Evolutionary conservation across 345 rosid species (phyloP).

Genomic region (Cardiospermum halicacabum): DNA sequence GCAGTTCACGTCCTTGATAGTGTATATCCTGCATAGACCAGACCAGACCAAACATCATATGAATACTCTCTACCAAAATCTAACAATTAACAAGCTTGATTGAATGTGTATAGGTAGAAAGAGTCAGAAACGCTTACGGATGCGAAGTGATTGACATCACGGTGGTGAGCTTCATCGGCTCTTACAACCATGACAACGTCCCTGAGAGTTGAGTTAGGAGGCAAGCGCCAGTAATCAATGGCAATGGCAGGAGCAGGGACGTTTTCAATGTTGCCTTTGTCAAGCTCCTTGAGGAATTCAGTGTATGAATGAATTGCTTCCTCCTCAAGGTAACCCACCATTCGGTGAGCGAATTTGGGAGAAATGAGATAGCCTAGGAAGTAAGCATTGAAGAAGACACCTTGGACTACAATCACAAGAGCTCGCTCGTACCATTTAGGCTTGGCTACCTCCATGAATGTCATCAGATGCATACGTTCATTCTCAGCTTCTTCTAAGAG

Average conservation of each 20-base stretch:
- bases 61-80: neutral
- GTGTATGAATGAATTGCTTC: conserved; percentile 83
- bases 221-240: conserved; percentile 72
- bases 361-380: conserved; percentile 64
- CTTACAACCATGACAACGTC: conserved; percentile 68
- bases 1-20: conserved; percentile 57
- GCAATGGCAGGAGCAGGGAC: conserved; percentile 83
- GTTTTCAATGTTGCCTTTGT: conserved; percentile 67
- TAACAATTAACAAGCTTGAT: neutral
- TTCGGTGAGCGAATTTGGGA: conserved; percentile 73
- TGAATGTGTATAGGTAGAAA: too few species aligned
- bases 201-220: conserved; percentile 47
- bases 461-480: conserved; percentile 88
- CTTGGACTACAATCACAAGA: conserved; percentile 62
- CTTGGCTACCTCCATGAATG: conserved; percentile 72
- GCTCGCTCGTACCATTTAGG: conserved; percentile 83
- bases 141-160: conserved; percentile 82
- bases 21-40: conserved; percentile 81
- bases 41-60: neutral
- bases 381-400: conserved; percentile 75
- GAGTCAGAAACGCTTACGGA: conserved; percentile 38
- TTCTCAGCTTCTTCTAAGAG: conserved; percentile 83
- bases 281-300: conserved; percentile 76
- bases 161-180: conserved; percentile 83
- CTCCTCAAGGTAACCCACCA: conserved; percentile 81